Conservation (phyloP, 176 grass and related monocot genomes). For the Ensete glaucum region DNA sequence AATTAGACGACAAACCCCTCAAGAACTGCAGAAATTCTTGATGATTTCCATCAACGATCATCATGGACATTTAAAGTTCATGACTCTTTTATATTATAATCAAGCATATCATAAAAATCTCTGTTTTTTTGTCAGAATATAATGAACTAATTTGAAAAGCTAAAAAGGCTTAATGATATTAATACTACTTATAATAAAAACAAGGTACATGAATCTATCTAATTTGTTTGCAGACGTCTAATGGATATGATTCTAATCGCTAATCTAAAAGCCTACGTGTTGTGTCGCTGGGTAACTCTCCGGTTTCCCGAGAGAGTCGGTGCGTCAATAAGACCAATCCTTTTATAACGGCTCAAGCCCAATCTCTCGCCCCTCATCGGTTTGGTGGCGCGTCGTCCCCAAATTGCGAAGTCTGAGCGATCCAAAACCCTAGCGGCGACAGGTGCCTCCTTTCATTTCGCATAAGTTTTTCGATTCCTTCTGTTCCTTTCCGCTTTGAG, state of each 20-base stretch:
- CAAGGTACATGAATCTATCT: too few species aligned
- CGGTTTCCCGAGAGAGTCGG: neutral
- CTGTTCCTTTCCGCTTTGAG: neutral
- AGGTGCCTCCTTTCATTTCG: neutral
- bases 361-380: neutral
- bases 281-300: neutral
- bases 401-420: neutral
- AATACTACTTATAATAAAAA: too few species aligned
- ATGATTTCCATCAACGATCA: too few species aligned
- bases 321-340: neutral
- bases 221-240: too few species aligned
- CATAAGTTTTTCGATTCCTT: neutral
- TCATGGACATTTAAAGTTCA: too few species aligned
- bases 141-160: too few species aligned
- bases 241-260: neutral
- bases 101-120: too few species aligned
- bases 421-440: neutral
- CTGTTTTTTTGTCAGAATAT: too few species aligned
- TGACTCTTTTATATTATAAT: too few species aligned
- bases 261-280: neutral
- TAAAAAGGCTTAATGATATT: too few species aligned
- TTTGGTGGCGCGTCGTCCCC: neutral
- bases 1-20: too few species aligned
- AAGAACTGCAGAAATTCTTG: too few species aligned
- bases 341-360: neutral